These are phyloP conservation scores for Fusarium buxicola DNA, from an alignment of 2,329 filamentous ascomycete species.

Conservation along the genomic window DNA sequence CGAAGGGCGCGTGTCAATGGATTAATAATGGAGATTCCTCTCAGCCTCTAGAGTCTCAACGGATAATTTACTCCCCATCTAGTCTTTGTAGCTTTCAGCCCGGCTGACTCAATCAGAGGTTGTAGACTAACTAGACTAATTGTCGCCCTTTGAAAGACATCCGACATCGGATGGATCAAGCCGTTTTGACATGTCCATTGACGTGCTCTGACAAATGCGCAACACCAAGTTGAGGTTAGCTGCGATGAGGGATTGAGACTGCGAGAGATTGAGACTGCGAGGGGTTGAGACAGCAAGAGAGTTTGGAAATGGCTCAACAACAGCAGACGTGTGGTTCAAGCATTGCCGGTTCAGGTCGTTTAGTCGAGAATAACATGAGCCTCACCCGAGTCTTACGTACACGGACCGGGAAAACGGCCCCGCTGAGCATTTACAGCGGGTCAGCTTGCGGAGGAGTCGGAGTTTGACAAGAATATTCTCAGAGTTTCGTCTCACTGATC, in stretches of 20 bases:
- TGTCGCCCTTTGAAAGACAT: neutral
- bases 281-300: too few species aligned
- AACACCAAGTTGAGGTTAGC: neutral
- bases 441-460: slow-evolving; percentile 5
- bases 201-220: slow-evolving; percentile 9
- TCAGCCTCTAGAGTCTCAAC: neutral
- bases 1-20: slow-evolving; percentile 22
- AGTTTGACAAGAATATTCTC: slow-evolving; percentile 9
- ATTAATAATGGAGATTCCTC: slow-evolving; percentile 36
- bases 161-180: slow-evolving; percentile 23
- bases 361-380: too few species aligned
- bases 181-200: too few species aligned
- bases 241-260: too few species aligned
- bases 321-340: too few species aligned
- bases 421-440: slow-evolving; percentile 29
- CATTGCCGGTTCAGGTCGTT: too few species aligned
- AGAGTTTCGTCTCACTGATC: too few species aligned
- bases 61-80: slow-evolving; percentile 8
- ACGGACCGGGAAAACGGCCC: slow-evolving; percentile 8
- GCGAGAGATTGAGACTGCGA: too few species aligned
- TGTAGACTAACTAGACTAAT: too few species aligned
- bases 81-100: slow-evolving; percentile 32
- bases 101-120: slow-evolving; percentile 29
- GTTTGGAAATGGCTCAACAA: too few species aligned
- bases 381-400: slow-evolving; percentile 37